Evolutionary conservation across 768 basidiomycete genomes (phyloP), one percentile per base, ranked within the genome.

Genomic region (Podaxis sp.): DNA sequence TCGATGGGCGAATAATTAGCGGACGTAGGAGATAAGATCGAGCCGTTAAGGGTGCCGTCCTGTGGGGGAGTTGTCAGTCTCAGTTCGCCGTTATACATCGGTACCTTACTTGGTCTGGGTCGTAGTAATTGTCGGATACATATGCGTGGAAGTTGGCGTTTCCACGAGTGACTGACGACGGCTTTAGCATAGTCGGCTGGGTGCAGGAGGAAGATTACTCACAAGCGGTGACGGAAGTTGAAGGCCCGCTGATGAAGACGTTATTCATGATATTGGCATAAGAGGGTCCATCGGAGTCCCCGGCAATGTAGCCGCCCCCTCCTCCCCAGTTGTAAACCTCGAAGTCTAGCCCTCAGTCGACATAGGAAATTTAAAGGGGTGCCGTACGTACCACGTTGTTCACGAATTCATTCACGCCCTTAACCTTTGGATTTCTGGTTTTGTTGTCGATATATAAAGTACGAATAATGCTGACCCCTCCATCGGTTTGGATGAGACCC

Each of bases 401-500:
- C 2, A 74, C 69, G 59, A 74, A 76, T 37, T 75, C 75, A 46
- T 76, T 76, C 37, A 74, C 71, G 8, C 75, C 75, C 52, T 76
- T 76, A 25, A 76, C 75, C 52, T 76, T 76, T 13, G 75, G 75
- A 57, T 76, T 76, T 46, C 75, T 63, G 7, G 75, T 75, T 62
- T 76, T 65, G 61, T 76, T 76, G 66, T 76, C 75, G 57, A 76
- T 75, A 52, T 76, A 75, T n/a, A 76, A 63, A 3, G 71, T 68
- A 9, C 75, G 72, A 55, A 76, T 68, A 51, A 76, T 76, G 49
- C 75, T 75, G 56, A 76, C 71, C 37, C 75, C 75, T 1, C 75
- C 75, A 56, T 67, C 68, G 33, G 75, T 75, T 57, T 76, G 75
- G 5, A 75, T 75, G 57, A 76, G 72, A 2, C 75, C 75, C 46